phyloP scores from a whole-genome alignment of 2,329 filamentous ascomycete species.

The Fusarium nodosum region DNA sequence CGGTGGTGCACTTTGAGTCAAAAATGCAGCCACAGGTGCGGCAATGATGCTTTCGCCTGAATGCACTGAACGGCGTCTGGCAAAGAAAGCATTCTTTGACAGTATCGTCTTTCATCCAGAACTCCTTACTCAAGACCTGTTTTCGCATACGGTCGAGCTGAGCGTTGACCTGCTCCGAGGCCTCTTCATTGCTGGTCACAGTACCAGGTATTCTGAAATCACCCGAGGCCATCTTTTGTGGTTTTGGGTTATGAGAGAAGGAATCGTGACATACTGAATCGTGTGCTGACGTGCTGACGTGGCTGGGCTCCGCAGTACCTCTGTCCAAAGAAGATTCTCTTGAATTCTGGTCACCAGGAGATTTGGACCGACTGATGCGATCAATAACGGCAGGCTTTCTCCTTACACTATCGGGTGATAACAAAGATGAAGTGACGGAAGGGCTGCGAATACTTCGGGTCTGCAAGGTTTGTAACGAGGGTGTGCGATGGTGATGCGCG shows the following conservation, averaged over 20 bases:
- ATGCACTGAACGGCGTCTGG: conserved; percentile 90
- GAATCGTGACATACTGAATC: conserved; percentile 70
- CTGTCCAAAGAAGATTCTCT: conserved; percentile 71
- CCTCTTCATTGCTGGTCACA: conserved; percentile 66
- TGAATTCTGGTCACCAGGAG: conserved; percentile 61
- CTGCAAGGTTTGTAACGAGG: conserved; percentile 57
- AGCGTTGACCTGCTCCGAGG: conserved; percentile 70
- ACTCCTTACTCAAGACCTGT: conserved; percentile 92
- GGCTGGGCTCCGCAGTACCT: conserved; percentile 68
- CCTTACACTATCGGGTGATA: conserved; percentile 57
- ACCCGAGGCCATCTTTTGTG: conserved; percentile 62
- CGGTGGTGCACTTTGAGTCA: conserved; percentile 92
- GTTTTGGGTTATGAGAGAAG: conserved; percentile 63
- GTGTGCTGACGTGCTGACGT: conserved; percentile 70
- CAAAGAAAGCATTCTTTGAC: conserved; percentile 98
- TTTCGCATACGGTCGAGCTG: conserved; percentile 80
- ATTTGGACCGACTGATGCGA: conserved; percentile 65
- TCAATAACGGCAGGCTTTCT: conserved; percentile 67
- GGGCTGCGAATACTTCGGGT: conserved; percentile 53
- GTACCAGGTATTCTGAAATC: conserved; percentile 69
- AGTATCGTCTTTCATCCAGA: conserved; percentile 99
- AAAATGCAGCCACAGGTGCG: conserved; percentile 98
- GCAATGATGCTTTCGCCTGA: conserved; percentile 96
- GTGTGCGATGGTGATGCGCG: conserved; percentile 52
- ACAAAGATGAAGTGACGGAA: conserved; percentile 54